Evolutionary conservation across 257 asterid genomes (phyloP), one percentile per base, ranked within the genome.

Genomic region (Solanum megistacrolobum): DNA sequence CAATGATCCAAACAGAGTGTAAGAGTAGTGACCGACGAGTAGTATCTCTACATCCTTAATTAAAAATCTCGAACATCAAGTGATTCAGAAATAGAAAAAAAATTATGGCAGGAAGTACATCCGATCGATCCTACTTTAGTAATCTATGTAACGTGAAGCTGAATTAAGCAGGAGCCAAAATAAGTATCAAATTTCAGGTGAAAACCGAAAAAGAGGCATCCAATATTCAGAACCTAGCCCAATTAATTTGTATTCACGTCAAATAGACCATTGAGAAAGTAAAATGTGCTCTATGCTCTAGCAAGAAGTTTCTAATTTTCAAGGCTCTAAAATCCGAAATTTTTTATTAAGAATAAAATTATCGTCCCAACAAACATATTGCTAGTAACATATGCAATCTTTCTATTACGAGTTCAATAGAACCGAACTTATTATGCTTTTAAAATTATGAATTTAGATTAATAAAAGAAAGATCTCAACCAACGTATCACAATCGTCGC

Each of bases 41-140:
- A 71, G 3, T 7, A 71, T 71, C 12, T 71, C 41, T 71, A 4
- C 25, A 1, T 32, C 6, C 1, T 71, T 71, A 71, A 71, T 71
- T 31, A 71, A 31, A 71, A 5, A 32, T 71, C 11, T 71, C 38
- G 13, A 32, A 16, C 5, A 16, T 71, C 2, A 5, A 71, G 1
- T 68, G 16, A 65, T 68, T 18, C 0, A 1, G 7, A 71, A 31
- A 0, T 71, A 4, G 2, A 71, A 71, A 69, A 4, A 31, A 6
- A 4, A 8, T 1, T 4, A 0, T 1, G 0, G 7, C 0, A 71
- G 0, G 0, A 71, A 31, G 4, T 1, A 31, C 11, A 31, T 14
- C 3, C 0, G n/a, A 14, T 31, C 6, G 7, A 3, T 14, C 1
- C n/a, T 14, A 35, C 6, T 31, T 69, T 69, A 14, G 11, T 16